Base-by-base conservation (phyloP, 768 basidiomycete species). In the Russula sp. region DNA sequence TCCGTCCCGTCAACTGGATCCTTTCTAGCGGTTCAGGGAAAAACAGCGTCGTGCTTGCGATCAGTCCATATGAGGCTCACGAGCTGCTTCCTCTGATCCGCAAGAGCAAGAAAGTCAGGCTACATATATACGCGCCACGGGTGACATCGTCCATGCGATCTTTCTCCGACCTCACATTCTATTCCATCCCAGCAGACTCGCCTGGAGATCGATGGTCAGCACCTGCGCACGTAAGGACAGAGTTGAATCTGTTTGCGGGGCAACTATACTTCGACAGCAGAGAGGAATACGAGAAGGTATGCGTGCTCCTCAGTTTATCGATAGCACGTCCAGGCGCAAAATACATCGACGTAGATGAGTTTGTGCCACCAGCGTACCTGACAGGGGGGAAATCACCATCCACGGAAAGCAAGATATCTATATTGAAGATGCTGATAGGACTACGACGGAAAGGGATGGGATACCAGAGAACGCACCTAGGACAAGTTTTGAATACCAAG, bases 261-360 rank as follows among this genome's bases (percentile, higher is more conserved):
- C 61, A 65, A n/a, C 64, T 65, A 16, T 65, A 58, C 52, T 58
- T 65, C 2, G 64, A 65, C 34, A 48, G 16, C 14, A 41, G 39
- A 53, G 57, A 52, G 34, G 61, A 58, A 36, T 65, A 65, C 25
- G 43, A 47, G 32, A 47, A 45, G 36, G 25, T 59, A 18, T 65
- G 64, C 51, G 52, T 10, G 13, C 20, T 63, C 7, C 52, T 65
- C 7, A 61, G 50, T 3, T 20, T 64, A 25, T 34, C 42, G 9
- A 55, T 64, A 59, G 62, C 52, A 41, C 53, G 54, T 49, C 58
- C 53, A 0, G 59, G 22, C 9, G 48, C 59, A 9, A 14, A 16
- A 34, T 16, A 34, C 16, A 43, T 16, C 32, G 49, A 61, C 4
- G 18, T 50, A 29, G 60, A 61, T 34, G 58, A 49, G 16, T 59